Base-by-base conservation (phyloP, 805 yeast genomes). In the Saccharomycopsis sp. region DNA sequence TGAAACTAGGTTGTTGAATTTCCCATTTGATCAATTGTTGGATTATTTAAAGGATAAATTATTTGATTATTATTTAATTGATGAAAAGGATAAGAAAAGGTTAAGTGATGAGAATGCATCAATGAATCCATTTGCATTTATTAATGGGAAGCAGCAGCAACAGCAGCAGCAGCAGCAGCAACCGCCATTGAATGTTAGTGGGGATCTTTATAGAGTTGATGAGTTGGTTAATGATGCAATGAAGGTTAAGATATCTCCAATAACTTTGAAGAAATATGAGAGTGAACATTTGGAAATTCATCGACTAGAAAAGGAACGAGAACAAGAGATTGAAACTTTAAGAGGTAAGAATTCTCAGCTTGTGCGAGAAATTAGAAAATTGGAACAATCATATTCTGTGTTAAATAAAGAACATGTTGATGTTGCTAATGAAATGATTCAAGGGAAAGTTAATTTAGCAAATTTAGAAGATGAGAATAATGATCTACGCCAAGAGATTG, bases 371-470 rank as follows among this genome's bases (percentile, higher is more conserved):
- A 80, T 87, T 42, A 73, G 84, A 56, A 73, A 77, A 48, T 68
- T 88, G 31, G 95, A 87, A 60, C 69, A 78, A 14, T 74, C 81
- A 19, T 79, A 80, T 56, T 75, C 81, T 2, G 66, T 76, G 1
- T 65, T 90, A 48, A 87, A 85, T 58, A 70, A 76, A 49, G 96
- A 89, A 56, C 97, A 93, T 61, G 76, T 88, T 23, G 83, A 77
- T 44, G 76, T 88, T 31, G 95, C 95, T 3, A 90, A 89, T 62
- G 86, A 80, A 53, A 77, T 93, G 79, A 87, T 90, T 27, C 77
- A 77, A 51, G 81, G 85, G 32, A 80, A 93, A 56, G 75, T 89
- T 33, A 74, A 70, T 43, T 68, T 84, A 21, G 96, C 94, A 2
- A 81, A 82, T 27, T 60, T 90, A 21, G 68, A 73, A 40, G 90